Conservation (phyloP, 306 rosid genomes). For the Sicyos edulis region DNA sequence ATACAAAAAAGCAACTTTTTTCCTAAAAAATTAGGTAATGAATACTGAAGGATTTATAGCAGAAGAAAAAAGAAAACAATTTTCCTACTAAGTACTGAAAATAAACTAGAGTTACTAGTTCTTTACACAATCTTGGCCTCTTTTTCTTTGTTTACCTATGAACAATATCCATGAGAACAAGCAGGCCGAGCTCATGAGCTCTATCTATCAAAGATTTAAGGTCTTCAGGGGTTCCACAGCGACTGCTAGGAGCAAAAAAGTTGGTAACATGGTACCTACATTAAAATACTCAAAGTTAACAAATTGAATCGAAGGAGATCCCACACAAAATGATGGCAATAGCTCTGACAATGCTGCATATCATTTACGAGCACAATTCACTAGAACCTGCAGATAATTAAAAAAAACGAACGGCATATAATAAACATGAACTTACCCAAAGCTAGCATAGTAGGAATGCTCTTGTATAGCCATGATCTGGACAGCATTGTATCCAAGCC, state of each 20-base stretch:
- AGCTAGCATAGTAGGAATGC: conserved; percentile 97
- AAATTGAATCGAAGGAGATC: conserved; percentile 11
- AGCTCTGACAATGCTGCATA: conserved; percentile 7
- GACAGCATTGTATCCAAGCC: conserved; percentile 94
- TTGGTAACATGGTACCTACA: conserved; percentile 94
- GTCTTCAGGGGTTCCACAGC: conserved; percentile 96
- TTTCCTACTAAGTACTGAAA: neutral
- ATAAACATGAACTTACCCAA: conserved; percentile 56
- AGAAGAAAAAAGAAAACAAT: neutral
- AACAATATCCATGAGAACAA: conserved; percentile 98
- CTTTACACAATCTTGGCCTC: neutral
- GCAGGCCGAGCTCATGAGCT: conserved; percentile 92
- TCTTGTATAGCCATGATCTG: conserved; percentile 99
- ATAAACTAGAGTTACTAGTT: neutral
- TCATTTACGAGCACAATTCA: conserved; percentile 4
- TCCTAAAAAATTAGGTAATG: neutral
- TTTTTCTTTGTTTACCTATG: conserved; percentile 58
- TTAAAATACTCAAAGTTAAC: conserved; percentile 5
- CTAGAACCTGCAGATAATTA: neutral
- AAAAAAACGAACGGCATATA: conserved; percentile 12
- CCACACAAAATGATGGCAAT: neutral
- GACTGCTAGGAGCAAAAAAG: conserved; percentile 97
- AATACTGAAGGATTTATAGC: neutral
- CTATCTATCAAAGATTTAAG: conserved; percentile 83
- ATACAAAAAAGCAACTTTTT: neutral